Conservation (phyloP, 2,329 filamentous ascomycete genomes). For the Rhynchosporium graminicola region DNA sequence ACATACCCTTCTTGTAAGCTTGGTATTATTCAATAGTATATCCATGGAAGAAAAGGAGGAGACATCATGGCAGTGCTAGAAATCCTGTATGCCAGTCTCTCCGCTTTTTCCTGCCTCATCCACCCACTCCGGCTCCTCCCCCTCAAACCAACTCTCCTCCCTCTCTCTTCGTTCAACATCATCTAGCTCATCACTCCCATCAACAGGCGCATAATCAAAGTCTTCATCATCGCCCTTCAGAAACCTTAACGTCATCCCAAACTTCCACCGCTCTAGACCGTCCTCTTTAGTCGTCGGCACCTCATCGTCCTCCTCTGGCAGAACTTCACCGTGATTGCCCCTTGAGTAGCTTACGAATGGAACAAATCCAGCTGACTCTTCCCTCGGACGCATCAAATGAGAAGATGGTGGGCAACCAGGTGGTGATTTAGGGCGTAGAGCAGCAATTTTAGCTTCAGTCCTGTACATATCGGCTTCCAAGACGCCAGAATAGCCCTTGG, state of each 20-base stretch:
- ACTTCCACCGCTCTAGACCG: constrained; percentile 40
- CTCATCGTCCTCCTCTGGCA: constrained; percentile 40
- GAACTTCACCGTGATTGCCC: constrained; percentile 34
- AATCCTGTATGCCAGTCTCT: constrained; percentile 42
- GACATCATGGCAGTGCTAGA: constrained; percentile 26
- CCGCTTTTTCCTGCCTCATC: constrained; percentile 30
- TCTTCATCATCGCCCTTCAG: constrained; percentile 41
- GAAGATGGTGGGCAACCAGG: constrained; percentile 4
- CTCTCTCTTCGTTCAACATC: constrained; percentile 39
- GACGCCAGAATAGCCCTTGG: constrained; percentile 41
- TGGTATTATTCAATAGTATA: no score
- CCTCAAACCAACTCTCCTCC: constrained; percentile 42
- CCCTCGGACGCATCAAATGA: not conserved
- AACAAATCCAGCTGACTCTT: constrained; percentile 9
- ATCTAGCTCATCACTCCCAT: constrained; percentile 40
- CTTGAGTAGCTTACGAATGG: constrained; percentile 35
- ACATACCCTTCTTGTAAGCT: no score
- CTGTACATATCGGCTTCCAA: constrained; percentile 42
- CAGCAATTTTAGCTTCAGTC: constrained; percentile 41
- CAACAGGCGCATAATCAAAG: constrained; percentile 39
- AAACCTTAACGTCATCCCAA: constrained; percentile 41
- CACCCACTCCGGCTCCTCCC: constrained; percentile 41
- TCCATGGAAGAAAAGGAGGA: no score
- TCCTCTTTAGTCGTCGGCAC: constrained; percentile 39
- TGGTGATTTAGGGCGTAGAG: constrained; percentile 26